Base-by-base conservation (phyloP, 768 basidiomycete species). In the Lactarius sanguifluus region DNA sequence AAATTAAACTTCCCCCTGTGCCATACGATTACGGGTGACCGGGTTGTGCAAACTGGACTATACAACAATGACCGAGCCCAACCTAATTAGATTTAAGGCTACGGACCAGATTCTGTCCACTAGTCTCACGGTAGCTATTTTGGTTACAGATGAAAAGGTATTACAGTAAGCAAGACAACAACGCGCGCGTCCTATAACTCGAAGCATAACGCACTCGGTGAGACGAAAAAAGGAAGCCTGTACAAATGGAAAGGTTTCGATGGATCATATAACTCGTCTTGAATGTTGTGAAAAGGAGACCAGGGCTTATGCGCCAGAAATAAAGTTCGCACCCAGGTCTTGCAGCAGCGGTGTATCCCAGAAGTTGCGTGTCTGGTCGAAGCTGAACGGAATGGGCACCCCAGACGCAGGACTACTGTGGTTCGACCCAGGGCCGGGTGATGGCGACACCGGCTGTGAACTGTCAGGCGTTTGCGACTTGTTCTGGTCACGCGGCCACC, bases 351-450 rank as follows among this genome's bases (percentile, higher is more conserved):
- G 65, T 23, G 61, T n/a, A 41, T 61, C 62, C 70, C 70, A 71
- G 34, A 63, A 70, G 52, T 65, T 62, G 25, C 52, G 59, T 30
- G 70, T 40, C 52, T 69, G 68, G 12, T 71, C 70, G 20, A 71
- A 69, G 54, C 68, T 57, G 62, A 71, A 71, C 20, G 70, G 70
- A 36, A 71, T 71, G 5, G 68, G 62, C 68, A 71, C 66, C 20
- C 68, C 20, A 16, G 65, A 36, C 16, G 70, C 40, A 28, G 70
- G 70, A 34, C 68, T 69, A 36, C 68, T 69, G 64, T 66, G 64
- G 20, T 34, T 66, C 41, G 70, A 71, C 30, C 57, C 61, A 9
- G 68, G 62, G 28, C 45, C 45, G 20, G 70, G 70, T 15, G 70
- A 71, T 10, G 70, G 63, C 23, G 70, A 64, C 40, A 64, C 32